Percentiles rank a stretch among this genome's conserved stretches.
Conservation (phyloP, 306 rosid genomes). For the Hylodesmum podocarpum region DNA sequence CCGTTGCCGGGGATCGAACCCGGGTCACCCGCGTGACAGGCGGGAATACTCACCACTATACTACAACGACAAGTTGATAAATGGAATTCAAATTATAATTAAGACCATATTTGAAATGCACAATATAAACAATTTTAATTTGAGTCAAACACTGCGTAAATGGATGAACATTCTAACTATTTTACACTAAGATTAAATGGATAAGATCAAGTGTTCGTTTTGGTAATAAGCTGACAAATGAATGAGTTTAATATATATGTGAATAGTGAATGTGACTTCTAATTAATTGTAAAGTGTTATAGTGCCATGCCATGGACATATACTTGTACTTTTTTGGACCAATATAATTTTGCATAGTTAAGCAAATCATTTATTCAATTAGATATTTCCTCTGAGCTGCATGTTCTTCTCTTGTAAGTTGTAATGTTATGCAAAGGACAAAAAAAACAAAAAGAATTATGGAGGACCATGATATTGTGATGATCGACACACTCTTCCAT, state of each 20-base stretch:
- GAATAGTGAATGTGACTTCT: neutral
- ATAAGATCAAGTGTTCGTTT: neutral
- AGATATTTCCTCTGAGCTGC: neutral
- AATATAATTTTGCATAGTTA: neutral
- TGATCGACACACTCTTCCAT: neutral
- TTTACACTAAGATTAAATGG: neutral
- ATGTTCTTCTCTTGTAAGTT: neutral
- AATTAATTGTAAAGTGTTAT: neutral
- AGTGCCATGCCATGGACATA: neutral
- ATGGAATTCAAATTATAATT: too few relatives aligned
- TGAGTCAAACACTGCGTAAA: neutral
- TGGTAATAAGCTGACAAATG: neutral
- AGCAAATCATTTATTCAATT: neutral
- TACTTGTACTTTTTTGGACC: neutral
- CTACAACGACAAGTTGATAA: conserved; percentile 79
- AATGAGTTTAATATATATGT: neutral
- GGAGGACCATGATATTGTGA: neutral
- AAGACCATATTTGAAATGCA: too few relatives aligned
- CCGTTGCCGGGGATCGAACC: conserved; percentile 69
- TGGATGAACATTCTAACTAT: neutral
- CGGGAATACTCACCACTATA: conserved; percentile 68
- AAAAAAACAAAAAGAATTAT: neutral
- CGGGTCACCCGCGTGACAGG: conserved; percentile 70
- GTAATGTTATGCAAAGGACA: neutral
- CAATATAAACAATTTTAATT: neutral